Conservation (phyloP, 495 filamentous ascomycete species). For the Hypoxylon perforatum region DNA sequence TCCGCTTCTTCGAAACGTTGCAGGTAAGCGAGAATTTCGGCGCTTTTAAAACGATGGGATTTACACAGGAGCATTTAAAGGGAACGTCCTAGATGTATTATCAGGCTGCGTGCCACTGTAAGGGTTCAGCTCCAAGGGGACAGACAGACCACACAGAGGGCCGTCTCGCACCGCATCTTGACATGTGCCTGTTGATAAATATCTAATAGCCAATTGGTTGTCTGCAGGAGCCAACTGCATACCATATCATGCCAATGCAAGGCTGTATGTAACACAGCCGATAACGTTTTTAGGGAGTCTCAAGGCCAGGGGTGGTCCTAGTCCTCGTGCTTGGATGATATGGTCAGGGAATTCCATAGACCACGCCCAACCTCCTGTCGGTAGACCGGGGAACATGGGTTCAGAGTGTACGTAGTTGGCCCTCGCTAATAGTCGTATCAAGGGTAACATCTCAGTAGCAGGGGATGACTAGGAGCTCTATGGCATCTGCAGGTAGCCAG, state of each 20-base stretch:
- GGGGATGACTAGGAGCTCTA: too few relatives aligned
- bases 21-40: not conserved
- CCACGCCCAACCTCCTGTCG: not conserved
- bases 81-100: not conserved
- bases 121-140: not conserved
- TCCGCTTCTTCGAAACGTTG: not conserved
- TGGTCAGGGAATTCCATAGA: not conserved
- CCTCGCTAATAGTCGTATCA: not conserved
- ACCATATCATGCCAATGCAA: not conserved
- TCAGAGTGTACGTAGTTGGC: not conserved
- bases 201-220: too few relatives aligned
- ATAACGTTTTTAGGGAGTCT: not conserved
- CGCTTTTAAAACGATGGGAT: not conserved
- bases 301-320: not conserved
- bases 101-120: not conserved
- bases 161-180: not conserved
- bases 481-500: not conserved
- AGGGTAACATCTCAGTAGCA: not conserved
- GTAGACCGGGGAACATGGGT: not conserved
- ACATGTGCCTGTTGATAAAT: not conserved
- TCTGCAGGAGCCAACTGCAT: too few relatives aligned
- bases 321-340: not conserved
- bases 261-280: not conserved
- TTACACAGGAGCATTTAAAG: not conserved
- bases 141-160: not conserved